Evolutionary conservation across 345 rosid genomes (phyloP), one percentile per base, ranked within the genome.

Genomic region (Physaria fendleri): DNA sequence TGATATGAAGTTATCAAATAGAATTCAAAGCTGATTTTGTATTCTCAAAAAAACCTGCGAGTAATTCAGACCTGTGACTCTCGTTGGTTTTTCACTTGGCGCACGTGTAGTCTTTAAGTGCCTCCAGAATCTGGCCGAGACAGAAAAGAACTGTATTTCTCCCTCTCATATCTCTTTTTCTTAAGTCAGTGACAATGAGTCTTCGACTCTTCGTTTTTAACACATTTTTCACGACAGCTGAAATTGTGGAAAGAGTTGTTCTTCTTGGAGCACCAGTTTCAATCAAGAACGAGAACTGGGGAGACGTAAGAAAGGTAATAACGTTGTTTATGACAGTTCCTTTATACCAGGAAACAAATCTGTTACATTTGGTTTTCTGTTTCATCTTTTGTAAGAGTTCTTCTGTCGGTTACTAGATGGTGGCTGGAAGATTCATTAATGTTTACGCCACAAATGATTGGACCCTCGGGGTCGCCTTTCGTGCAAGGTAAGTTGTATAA

Each of bases 401-500:
- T 33, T 32, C 20, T 33, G 1, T 32, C 0, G 39, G 41, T 37
- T 57, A 41, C 69, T 72, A 93, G 97, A 81, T 93, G 85, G 99
- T 93, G 57, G 85, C 96, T 20, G 99, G 96, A 71, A 85, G 97
- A 78, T 93, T 93, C 79, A 69, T 89, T 30, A 93, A 85, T 73
- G 91, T 85, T 37, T 89, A 80, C 72, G 84, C 97, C 11, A 78
- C 87, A 12, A 79, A 76, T 71, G 99, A 93, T 44, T 93, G 99
- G 99, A 93, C 73, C 22, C 97, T 93, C 33, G 99, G 90, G 54
- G 72, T 93, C 66, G 95, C 95, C 42, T 89, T 89, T 66, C 99
- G 97, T 23, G 97, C 97, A 28, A 93, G 91, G 99, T 93, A 78
- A 20, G 13, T 61, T 25, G 2, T 8, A 1, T 21, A 20, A 11